phyloP scores from a whole-genome alignment of 768 basidiomycete species.

The Russula abietina region DNA sequence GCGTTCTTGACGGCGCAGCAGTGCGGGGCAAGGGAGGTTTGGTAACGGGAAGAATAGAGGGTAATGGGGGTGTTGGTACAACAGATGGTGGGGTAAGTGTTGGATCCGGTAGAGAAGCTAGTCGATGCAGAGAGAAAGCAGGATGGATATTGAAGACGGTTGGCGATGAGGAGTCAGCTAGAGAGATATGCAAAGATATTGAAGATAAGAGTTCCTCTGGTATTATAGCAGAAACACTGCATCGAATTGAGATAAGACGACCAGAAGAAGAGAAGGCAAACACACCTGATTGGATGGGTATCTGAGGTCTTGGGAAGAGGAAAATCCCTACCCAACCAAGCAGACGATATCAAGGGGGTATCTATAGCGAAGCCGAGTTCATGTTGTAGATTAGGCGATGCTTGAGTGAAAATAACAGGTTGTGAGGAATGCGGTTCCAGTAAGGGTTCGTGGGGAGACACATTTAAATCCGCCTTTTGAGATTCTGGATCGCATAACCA shows the following conservation, averaged over 20 bases:
- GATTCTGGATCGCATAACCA: conserved; percentile 20
- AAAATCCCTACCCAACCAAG: conserved; percentile 12
- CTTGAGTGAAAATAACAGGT: conserved; percentile 3
- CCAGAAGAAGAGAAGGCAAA: background rate
- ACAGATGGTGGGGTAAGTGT: conserved; percentile 20
- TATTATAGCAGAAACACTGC: conserved; percentile 58
- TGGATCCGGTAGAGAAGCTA: conserved; percentile 28
- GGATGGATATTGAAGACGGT: conserved; percentile 43
- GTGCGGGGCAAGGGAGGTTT: conserved; percentile 5
- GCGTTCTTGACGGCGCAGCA: conserved; percentile 12
- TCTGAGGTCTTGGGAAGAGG: conserved; percentile 23
- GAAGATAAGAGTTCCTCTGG: conserved; percentile 51
- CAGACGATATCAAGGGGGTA: conserved; percentile 24
- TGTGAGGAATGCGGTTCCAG: background rate
- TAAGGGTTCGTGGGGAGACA: background rate
- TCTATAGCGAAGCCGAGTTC: conserved; percentile 29
- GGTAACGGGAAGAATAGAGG: conserved; percentile 1
- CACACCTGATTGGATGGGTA: conserved; percentile 25
- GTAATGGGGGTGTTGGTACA: conserved; percentile 23
- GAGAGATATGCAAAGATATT: conserved; percentile 42
- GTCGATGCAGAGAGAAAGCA: conserved; percentile 41
- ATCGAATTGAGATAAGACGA: conserved; percentile 29
- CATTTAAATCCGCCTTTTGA: background rate
- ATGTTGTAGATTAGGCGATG: conserved; percentile 24
- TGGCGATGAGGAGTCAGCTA: conserved; percentile 34